Evolutionary conservation across 768 basidiomycete genomes (phyloP).

Genomic region (Boletus insuetus): DNA sequence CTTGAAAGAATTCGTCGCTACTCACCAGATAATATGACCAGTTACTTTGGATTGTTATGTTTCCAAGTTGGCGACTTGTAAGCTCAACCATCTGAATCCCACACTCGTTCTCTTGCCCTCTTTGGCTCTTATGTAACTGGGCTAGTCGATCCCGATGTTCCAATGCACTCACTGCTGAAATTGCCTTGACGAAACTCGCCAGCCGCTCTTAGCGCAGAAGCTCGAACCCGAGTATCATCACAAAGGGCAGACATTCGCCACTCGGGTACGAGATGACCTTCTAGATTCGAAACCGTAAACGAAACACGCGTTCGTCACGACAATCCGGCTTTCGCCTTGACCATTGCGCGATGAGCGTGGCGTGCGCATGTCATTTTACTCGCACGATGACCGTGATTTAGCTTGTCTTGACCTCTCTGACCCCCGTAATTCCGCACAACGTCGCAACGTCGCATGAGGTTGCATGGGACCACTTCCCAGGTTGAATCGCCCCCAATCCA

Average conservation of each 20-base stretch:
- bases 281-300: neutral
- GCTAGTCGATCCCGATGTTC: neutral
- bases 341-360: constrained; percentile 2
- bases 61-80: too few species aligned
- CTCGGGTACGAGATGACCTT: constrained; percentile 1
- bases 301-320: constrained; percentile 7
- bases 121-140: neutral
- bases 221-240: neutral
- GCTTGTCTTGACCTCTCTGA: neutral
- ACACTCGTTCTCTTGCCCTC: neutral
- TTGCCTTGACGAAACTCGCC: neutral
- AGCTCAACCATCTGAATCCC: too few species aligned
- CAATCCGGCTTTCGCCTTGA: neutral
- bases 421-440: neutral
- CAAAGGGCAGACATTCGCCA: neutral
- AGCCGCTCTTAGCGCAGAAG: neutral
- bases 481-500: neutral
- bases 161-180: neutral
- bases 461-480: neutral
- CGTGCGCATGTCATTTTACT: constrained; percentile 14
- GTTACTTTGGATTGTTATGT: too few species aligned
- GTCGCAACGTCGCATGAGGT: neutral
- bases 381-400: neutral
- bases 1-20: neutral
- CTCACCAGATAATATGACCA: neutral